Conservation (phyloP, 495 filamentous ascomycete genomes). For the Podospora pseudocomata region DNA sequence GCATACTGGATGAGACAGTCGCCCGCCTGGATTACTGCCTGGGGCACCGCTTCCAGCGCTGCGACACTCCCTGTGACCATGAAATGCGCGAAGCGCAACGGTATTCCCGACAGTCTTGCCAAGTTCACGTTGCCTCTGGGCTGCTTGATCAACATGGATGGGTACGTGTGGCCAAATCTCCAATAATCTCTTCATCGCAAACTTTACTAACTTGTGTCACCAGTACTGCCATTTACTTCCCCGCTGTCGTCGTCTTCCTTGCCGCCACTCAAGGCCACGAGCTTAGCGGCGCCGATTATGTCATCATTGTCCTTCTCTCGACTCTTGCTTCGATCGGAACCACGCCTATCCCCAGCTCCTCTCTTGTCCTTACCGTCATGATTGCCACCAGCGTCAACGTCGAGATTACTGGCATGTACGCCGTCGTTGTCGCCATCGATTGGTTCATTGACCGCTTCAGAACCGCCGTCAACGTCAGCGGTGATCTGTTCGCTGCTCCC, state of each 20-base stretch:
- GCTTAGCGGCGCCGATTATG: slow-evolving; percentile 28
- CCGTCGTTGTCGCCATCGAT: slow-evolving; percentile 30
- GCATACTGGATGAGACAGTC: slow-evolving; percentile 28
- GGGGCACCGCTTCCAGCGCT: slow-evolving; percentile 30
- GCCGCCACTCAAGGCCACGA: slow-evolving; percentile 30
- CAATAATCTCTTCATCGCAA: too few relatives aligned
- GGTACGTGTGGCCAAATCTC: background rate
- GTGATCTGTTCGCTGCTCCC: slow-evolving; percentile 29
- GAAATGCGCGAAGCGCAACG: slow-evolving; percentile 14
- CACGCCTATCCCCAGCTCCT: slow-evolving; percentile 33
- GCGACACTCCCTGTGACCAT: slow-evolving; percentile 31
- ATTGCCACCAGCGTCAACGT: slow-evolving; percentile 32
- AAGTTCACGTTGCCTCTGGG: slow-evolving; percentile 32
- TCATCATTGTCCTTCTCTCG: slow-evolving; percentile 32
- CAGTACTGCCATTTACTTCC: slow-evolving; percentile 32
- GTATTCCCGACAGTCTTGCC: slow-evolving; percentile 22
- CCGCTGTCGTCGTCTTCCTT: slow-evolving; percentile 32
- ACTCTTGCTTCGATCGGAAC: slow-evolving; percentile 36
- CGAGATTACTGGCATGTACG: slow-evolving; percentile 33
- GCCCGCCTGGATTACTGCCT: slow-evolving; percentile 32
- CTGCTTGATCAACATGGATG: slow-evolving; percentile 36
- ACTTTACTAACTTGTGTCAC: background rate
- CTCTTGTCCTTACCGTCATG: slow-evolving; percentile 36
- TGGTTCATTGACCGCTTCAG: slow-evolving; percentile 35
- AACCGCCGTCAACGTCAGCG: slow-evolving; percentile 32